These are phyloP conservation scores for Claviceps quebecensis DNA, from an alignment of 2,329 filamentous ascomycete species.

Conservation along the genomic window DNA sequence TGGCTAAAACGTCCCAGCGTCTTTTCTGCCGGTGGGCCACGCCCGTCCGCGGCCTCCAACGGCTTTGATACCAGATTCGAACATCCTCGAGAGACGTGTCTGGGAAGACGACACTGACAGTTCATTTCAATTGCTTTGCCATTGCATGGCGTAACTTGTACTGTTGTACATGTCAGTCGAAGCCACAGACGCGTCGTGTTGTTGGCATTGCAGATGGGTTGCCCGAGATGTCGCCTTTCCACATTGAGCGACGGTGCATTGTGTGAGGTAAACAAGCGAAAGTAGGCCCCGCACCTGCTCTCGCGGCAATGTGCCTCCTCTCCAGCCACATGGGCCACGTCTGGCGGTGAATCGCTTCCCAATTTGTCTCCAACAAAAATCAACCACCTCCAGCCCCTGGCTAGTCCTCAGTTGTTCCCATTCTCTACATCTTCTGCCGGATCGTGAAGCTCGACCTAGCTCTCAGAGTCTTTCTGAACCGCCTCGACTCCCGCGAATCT, in stretches of 20 bases:
- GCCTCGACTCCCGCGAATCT: slow-evolving; percentile 6
- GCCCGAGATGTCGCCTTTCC: slow-evolving; percentile 13
- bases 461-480: slow-evolving; percentile 15
- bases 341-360: slow-evolving; percentile 16
- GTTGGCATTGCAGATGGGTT: neutral
- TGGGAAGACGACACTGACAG: too few relatives aligned
- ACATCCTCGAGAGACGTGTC: too few relatives aligned
- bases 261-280: slow-evolving; percentile 20
- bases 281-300: slow-evolving; percentile 15
- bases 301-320: neutral
- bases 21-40: too few relatives aligned
- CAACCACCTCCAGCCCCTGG: slow-evolving; percentile 12
- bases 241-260: slow-evolving; percentile 11
- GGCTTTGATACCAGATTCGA: too few relatives aligned
- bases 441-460: slow-evolving; percentile 21
- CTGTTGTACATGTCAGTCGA: too few relatives aligned
- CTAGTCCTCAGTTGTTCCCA: slow-evolving; percentile 12
- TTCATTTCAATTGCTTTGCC: too few relatives aligned
- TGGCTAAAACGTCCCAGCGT: too few relatives aligned
- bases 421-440: slow-evolving; percentile 12
- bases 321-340: slow-evolving; percentile 6
- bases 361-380: slow-evolving; percentile 14
- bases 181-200: too few relatives aligned
- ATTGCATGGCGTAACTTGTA: too few relatives aligned
- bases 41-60: too few relatives aligned